These are phyloP conservation scores for Phytophthora cryptogea DNA, from an alignment of 352 stramenopile species.

Conservation along the genomic window DNA sequence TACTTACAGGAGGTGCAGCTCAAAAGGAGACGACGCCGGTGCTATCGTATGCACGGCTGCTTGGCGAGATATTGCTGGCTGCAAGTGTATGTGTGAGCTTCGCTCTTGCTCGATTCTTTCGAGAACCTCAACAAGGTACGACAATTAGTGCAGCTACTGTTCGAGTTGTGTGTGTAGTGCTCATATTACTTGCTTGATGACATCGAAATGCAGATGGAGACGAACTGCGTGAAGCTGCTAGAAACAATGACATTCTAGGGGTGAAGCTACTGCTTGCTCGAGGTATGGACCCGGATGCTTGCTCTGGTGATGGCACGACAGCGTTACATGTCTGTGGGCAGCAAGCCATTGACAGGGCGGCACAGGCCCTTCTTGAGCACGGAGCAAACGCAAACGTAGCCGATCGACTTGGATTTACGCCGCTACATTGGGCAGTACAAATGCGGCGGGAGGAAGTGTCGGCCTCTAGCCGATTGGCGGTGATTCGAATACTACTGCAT, in stretches of 20 bases:
- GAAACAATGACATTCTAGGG: constrained; percentile 73
- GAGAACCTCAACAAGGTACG: constrained; percentile 72
- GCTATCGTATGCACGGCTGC: constrained; percentile 42
- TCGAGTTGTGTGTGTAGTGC: neutral
- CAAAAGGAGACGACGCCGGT: constrained; percentile 4
- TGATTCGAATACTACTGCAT: constrained; percentile 68
- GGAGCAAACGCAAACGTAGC: constrained; percentile 62
- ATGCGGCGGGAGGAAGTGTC: constrained; percentile 79
- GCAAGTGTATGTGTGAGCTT: constrained; percentile 59
- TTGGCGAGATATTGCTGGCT: constrained; percentile 52
- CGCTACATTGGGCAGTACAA: constrained; percentile 83
- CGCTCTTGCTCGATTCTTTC: constrained; percentile 65
- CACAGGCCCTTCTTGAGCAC: constrained; percentile 64
- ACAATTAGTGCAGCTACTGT: neutral
- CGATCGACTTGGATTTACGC: constrained; percentile 73
- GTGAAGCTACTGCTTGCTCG: constrained; percentile 64
- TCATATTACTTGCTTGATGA: neutral
- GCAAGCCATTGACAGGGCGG: constrained; percentile 65
- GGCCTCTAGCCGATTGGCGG: constrained; percentile 61
- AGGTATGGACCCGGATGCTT: constrained; percentile 56
- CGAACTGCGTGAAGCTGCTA: constrained; percentile 68
- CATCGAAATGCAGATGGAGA: constrained; percentile 57
- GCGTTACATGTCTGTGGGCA: constrained; percentile 82
- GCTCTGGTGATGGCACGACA: constrained; percentile 64
- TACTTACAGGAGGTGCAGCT: constrained; percentile 13